Evolutionary conservation across 2,329 filamentous ascomycete species (phyloP), one percentile per base, ranked within the genome.

Genomic region (Cercospora sp.): DNA sequence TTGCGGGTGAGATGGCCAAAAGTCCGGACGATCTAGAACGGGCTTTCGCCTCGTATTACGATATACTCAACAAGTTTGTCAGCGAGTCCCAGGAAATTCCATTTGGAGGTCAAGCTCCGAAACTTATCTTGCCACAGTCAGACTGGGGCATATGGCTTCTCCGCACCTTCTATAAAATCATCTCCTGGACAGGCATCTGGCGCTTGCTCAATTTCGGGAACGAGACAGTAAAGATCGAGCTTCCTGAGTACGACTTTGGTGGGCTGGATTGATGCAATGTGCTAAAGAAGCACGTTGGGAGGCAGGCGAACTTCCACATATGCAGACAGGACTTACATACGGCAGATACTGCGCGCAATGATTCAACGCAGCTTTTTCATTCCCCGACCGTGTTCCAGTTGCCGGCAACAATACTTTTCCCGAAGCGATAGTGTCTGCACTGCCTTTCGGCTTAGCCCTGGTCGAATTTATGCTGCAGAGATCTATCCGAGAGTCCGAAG

Each of bases 41-140:
- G 13, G 75, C 74, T 5, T 75, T 76, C 42, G 42, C 51, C 33
- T 61, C 59, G 18, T 76, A 76, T 53, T 68, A 73, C 13, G 66
- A 67, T 16, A 62, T 65, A 7, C 58, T 77, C n/a, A 59, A 70
- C 23, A 57, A 26, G 8, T 75, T 70, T 63, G 72, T 76, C 5
- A 63, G 67, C 23, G 70, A 74, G 57, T 65, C 67, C 9, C 74
- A 75, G 64, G 61, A 68, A 12, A 73, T 80, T 53, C 77, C 78
- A 12, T 66, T 77, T 6, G 71, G 72, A 5, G 76, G 74, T 7
- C 57, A 55, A 9, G 69, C 68, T 31, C 71, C 72, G 6, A 70
- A 68, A 36, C 20, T 76, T 13, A 23, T 69, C 3, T 69, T 73
- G 53, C 75, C 75, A 45, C 68, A 75, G 68, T 73, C 69, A 7